phyloP scores from a whole-genome alignment of 179 eudicot genomes.

The Beta corolliflora region DNA sequence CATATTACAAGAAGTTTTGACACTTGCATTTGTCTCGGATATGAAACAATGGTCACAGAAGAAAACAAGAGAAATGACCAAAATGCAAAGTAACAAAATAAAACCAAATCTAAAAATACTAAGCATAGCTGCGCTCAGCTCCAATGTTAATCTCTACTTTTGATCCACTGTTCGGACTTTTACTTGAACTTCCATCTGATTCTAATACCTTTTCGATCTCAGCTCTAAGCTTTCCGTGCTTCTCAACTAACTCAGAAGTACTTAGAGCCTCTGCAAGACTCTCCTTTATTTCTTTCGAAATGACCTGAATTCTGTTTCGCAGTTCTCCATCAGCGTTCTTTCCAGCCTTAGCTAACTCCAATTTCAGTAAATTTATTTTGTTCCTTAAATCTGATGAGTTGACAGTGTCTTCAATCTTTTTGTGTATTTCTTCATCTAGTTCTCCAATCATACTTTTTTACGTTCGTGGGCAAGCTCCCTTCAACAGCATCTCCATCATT shows the following conservation, averaged over 20 bases:
- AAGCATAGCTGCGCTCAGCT: conserved; percentile 37
- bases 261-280: conserved; percentile 48
- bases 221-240: conserved; percentile 50
- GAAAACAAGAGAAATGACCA: conserved; percentile 4
- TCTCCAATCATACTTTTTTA: conserved; percentile 44
- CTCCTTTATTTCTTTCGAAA: conserved; percentile 54
- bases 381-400: conserved; percentile 61
- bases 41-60: not conserved
- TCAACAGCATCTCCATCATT: conserved; percentile 13
- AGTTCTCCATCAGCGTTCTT: conserved; percentile 48
- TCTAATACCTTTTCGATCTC: conserved; percentile 49
- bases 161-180: conserved; percentile 24
- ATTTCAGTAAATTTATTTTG: conserved; percentile 58
- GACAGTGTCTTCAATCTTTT: conserved; percentile 56
- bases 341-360: conserved; percentile 53
- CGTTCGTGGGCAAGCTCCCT: conserved; percentile 27
- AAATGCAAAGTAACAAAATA: not conserved
- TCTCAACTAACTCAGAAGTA: conserved; percentile 49
- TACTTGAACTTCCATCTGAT: conserved; percentile 35
- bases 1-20: too few species aligned
- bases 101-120: conserved; percentile 15
- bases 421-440: conserved; percentile 47
- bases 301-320: conserved; percentile 47
- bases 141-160: conserved; percentile 35
- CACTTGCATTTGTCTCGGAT: not conserved